Evolutionary conservation across 2,329 filamentous ascomycete species (phyloP).

Genomic region (Claviceps spartinae): DNA sequence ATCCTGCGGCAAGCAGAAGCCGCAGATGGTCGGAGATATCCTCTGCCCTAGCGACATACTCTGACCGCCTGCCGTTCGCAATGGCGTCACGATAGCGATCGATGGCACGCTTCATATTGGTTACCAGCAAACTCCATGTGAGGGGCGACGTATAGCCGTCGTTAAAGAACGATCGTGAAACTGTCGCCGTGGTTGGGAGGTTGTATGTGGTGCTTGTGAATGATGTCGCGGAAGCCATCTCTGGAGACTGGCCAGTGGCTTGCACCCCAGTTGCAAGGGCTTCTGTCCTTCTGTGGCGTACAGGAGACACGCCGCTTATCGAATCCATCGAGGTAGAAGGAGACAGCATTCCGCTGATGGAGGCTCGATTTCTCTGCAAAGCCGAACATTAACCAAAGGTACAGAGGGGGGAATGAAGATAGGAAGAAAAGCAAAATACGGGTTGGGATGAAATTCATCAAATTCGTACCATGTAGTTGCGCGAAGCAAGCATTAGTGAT

Average conservation of each 20-base stretch:
- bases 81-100: constrained; percentile 87
- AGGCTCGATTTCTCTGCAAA: constrained; percentile 46
- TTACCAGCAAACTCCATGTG: constrained; percentile 79
- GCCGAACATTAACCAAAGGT: not conserved
- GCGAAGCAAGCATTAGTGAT: constrained; percentile 51
- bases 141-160: constrained; percentile 68
- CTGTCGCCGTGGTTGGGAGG: constrained; percentile 42
- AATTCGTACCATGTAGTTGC: constrained; percentile 49
- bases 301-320: constrained; percentile 55
- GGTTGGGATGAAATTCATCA: not conserved
- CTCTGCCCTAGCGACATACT: constrained; percentile 89
- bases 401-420: not conserved
- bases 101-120: constrained; percentile 85
- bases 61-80: constrained; percentile 64
- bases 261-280: constrained; percentile 29
- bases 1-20: constrained; percentile 85
- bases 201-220: constrained; percentile 47
- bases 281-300: constrained; percentile 43
- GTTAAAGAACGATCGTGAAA: constrained; percentile 80
- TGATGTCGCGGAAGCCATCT: constrained; percentile 45
- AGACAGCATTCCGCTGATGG: constrained; percentile 58
- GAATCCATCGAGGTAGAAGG: constrained; percentile 88
- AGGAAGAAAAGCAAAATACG: not conserved
- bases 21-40: constrained; percentile 95
- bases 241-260: constrained; percentile 30